Percentiles rank a stretch among this genome's conserved stretches.
phyloP scores from a whole-genome alignment of 2,329 filamentous ascomycete species.

The Mollisiaceae sp. region DNA sequence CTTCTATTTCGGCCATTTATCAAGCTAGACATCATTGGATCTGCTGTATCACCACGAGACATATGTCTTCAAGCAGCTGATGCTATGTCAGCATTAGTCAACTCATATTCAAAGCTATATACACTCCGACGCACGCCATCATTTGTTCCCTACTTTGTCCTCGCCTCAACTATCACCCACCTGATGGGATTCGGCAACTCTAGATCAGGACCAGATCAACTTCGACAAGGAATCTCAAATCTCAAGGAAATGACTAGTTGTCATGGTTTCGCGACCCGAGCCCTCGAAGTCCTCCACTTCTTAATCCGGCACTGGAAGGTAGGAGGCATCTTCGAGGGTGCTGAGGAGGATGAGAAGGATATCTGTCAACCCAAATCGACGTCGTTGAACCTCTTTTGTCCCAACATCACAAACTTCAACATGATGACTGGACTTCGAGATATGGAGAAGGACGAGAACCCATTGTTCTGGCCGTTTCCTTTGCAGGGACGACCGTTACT shows the following conservation, averaged over 20 bases:
- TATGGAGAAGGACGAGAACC: slow-evolving; percentile 24
- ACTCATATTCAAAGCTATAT: slow-evolving; percentile 41
- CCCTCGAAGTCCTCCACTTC: slow-evolving; percentile 56
- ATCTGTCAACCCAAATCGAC: slow-evolving; percentile 26
- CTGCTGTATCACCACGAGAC: slow-evolving; percentile 38
- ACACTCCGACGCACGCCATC: slow-evolving; percentile 41
- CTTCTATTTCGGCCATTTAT: slow-evolving; percentile 74
- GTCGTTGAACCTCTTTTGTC: slow-evolving; percentile 37
- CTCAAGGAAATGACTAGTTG: slow-evolving; percentile 63
- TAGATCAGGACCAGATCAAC: slow-evolving; percentile 44
- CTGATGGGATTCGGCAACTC: slow-evolving; percentile 36
- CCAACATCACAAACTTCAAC: slow-evolving; percentile 38
- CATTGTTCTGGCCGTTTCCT: slow-evolving; percentile 41
- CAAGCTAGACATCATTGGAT: slow-evolving; percentile 37
- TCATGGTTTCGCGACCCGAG: slow-evolving; percentile 38
- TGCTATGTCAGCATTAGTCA: slow-evolving; percentile 43
- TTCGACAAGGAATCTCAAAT: slow-evolving; percentile 61
- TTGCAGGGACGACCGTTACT: slow-evolving; percentile 39
- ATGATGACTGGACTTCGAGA: slow-evolving; percentile 36
- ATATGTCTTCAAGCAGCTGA: slow-evolving; percentile 43
- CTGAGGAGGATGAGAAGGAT: slow-evolving; percentile 43
- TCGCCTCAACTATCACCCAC: slow-evolving; percentile 38
- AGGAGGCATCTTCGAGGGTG: slow-evolving; percentile 53
- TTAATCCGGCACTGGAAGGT: slow-evolving; percentile 65
- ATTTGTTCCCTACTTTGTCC: slow-evolving; percentile 42